Conservation (phyloP, 768 basidiomycete genomes). For the Megacollybia marginata region DNA sequence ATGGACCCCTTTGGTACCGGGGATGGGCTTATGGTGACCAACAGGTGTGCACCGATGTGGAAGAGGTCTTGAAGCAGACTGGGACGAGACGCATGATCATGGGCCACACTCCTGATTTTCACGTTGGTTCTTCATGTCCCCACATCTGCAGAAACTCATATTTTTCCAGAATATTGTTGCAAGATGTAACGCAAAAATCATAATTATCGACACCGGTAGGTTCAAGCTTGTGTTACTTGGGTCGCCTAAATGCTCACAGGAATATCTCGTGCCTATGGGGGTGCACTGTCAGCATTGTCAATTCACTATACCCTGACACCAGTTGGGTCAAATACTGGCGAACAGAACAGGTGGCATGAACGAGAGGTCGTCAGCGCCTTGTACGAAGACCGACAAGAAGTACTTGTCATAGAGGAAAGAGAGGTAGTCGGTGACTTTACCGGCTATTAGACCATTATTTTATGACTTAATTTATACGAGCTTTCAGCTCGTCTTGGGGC, state of each 20-base stretch:
- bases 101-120: conserved; percentile 94
- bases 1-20: conserved; percentile 92
- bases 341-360: conserved; percentile 45
- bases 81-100: conserved; percentile 88
- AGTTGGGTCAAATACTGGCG: conserved; percentile 4
- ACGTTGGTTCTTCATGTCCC: conserved; percentile 27
- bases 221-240: background rate
- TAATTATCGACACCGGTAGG: conserved; percentile 91
- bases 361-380: conserved; percentile 61
- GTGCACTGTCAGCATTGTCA: conserved; percentile 80
- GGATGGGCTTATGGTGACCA: conserved; percentile 83
- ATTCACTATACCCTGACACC: conserved; percentile 81
- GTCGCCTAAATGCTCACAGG: conserved; percentile 31
- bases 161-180: conserved; percentile 61
- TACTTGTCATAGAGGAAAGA: conserved; percentile 41
- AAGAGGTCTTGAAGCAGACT: conserved; percentile 60
- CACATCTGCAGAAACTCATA: conserved; percentile 1
- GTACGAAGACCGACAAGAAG: conserved; percentile 45
- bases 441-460: conserved; percentile 1
- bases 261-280: conserved; percentile 96
- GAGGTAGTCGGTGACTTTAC: conserved; percentile 37
- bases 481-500: no score
- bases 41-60: conserved; percentile 63
- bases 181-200: conserved; percentile 84
- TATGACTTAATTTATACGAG: background rate